These are phyloP conservation scores for Amanita subjunquillea DNA, from an alignment of 768 basidiomycete species.

Conservation along the genomic window DNA sequence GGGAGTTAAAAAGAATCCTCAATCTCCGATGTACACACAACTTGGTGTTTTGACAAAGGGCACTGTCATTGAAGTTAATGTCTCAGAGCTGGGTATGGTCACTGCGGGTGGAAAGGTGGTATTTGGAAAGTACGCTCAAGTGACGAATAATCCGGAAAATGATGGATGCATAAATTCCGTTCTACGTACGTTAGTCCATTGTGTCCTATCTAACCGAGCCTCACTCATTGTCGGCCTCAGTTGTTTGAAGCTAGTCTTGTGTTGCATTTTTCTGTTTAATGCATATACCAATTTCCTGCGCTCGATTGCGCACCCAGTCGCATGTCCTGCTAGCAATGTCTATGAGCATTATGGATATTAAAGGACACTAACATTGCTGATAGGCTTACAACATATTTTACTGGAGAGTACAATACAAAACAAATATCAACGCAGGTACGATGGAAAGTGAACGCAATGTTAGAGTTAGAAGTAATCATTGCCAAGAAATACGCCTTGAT, in stretches of 20 bases:
- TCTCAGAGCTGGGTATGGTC: constrained; percentile 96
- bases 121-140: constrained; percentile 88
- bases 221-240: background rate
- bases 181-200: constrained; percentile 47
- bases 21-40: constrained; percentile 96
- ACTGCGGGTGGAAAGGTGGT: constrained; percentile 94
- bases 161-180: constrained; percentile 96
- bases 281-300: background rate
- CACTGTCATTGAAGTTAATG: constrained; percentile 96
- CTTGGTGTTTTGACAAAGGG: constrained; percentile 97
- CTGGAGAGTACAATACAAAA: no score
- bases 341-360: no score
- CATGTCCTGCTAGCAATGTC: no score
- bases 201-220: background rate
- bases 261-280: no score
- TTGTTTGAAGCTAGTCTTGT: background rate
- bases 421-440: no score
- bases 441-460: background rate
- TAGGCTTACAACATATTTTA: no score
- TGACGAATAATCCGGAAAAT: constrained; percentile 93
- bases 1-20: constrained; percentile 98
- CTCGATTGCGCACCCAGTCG: background rate
- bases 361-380: no score
- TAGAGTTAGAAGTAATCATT: background rate
- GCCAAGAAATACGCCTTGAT: background rate